These are phyloP conservation scores for Samsoniella hepiali DNA, from an alignment of 2,329 filamentous ascomycete species.

Conservation along the genomic window DNA sequence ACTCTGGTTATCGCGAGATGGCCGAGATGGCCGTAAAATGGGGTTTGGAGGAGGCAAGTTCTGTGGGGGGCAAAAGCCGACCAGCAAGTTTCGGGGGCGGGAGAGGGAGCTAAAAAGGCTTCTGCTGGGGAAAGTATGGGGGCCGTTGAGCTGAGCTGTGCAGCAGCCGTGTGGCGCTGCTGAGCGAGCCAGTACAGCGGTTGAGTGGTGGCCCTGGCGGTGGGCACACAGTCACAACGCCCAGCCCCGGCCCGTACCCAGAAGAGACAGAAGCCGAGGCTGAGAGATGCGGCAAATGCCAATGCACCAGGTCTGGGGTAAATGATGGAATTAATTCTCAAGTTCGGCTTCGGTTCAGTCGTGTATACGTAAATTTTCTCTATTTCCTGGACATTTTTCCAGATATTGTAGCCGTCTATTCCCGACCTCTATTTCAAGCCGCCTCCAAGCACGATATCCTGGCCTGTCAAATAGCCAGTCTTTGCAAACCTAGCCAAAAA, in stretches of 20 bases:
- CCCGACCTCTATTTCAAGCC: constrained; percentile 24
- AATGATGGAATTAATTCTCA: neutral
- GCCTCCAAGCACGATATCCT: constrained; percentile 28
- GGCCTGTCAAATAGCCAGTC: constrained; percentile 30
- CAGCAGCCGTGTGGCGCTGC: too few species aligned
- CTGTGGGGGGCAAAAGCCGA: constrained; percentile 19
- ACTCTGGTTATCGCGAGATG: constrained; percentile 10
- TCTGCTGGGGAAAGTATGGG: neutral
- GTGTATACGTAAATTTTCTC: neutral
- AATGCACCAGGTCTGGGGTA: neutral
- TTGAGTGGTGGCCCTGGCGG: neutral
- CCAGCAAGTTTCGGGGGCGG: neutral
- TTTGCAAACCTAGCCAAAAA: constrained; percentile 26
- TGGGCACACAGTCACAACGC: too few species aligned
- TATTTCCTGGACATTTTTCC: too few species aligned
- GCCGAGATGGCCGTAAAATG: constrained; percentile 16
- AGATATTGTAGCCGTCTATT: neutral
- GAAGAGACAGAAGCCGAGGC: neutral
- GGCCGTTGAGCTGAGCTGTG: neutral
- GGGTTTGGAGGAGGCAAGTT: constrained; percentile 18
- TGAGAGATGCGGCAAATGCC: neutral
- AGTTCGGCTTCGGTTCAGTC: too few species aligned
- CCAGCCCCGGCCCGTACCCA: neutral
- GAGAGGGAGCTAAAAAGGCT: neutral
- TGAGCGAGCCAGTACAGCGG: too few species aligned